Base-by-base conservation (phyloP, 352 stramenopile species). In the Globisporangium megalacanthum region DNA sequence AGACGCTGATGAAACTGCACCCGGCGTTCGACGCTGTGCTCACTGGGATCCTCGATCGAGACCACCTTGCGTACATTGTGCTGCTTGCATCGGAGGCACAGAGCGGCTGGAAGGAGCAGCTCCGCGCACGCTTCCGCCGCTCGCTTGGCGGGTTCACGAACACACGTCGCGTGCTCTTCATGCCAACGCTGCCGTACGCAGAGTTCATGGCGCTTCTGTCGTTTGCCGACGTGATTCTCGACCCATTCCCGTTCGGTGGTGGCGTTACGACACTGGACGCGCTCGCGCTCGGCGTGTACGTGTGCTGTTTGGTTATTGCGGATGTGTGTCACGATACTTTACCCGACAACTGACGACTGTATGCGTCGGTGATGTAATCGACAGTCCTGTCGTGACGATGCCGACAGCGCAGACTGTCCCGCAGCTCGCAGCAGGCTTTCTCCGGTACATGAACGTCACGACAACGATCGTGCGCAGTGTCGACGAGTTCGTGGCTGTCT, bases 191-290 rank as follows among this genome's bases (percentile, higher is more conserved):
- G 42, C 70, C 72, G 2, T 81, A 85, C 58, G 52, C 64, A 3
- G 67, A 77, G 15, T 92, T 86, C 56, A 72, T 86, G 41, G 68
- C 65, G 1, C 61, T 89, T 14, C 66, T 92, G 31, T 61, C 70
- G 10, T 56, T 65, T 8, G 69, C 78, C 3, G 83, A 92, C 56
- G 83, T 96, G 20, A 60, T 92, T 9, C 61, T 96, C 8, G 86
- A 96, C 54, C 78, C 85, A 36, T 94, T 92, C 45, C 83, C 85
- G 29, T 95, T 94, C 35, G 87, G 85, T 29, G 84, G 87, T 14
- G 85, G 87, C 29, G 83, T 96, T 36, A 95, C 85, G 5, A 88
- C 79, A 8, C 74, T 96, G 31, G 87, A 96, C 36, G 78, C 82
- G 2, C 70, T 96, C 56, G 71, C 83, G 19, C 74, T 89, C 49